Percentiles rank a stretch among this genome's conserved stretches.
These are phyloP conservation scores for Brachypodium distachyon DNA, from an alignment of 202 grass and related monocot genomes.

Conservation along the genomic window DNA sequence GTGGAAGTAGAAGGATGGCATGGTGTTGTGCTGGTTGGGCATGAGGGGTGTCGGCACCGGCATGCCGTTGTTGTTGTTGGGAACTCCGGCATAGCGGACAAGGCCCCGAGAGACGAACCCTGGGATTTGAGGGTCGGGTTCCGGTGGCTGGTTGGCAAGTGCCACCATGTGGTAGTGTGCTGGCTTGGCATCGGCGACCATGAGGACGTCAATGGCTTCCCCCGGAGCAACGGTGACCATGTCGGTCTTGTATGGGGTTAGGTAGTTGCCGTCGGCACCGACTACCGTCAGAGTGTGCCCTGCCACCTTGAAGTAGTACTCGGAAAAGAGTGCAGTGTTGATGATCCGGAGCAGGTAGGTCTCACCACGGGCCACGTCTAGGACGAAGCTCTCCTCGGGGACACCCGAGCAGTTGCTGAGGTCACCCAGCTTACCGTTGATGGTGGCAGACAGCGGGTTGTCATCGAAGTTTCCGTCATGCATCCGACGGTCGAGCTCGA, in stretches of 20 bases:
- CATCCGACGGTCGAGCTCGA: constrained; percentile 11
- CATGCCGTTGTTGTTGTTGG: background rate
- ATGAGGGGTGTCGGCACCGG: background rate
- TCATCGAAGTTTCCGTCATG: constrained; percentile 10
- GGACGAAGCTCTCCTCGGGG: background rate
- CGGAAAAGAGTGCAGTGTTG: too few relatives aligned
- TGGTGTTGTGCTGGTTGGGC: constrained; percentile 40
- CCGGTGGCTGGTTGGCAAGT: constrained; percentile 11
- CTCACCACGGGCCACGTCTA: constrained; percentile 23
- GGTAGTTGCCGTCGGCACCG: constrained; percentile 37
- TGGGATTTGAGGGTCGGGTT: constrained; percentile 8
- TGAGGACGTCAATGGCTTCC: constrained; percentile 36
- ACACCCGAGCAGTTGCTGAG: constrained; percentile 28
- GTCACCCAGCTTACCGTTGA: constrained; percentile 60
- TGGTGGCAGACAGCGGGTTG: constrained; percentile 23
- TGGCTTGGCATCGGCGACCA: constrained; percentile 12
- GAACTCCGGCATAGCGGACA: constrained; percentile 23
- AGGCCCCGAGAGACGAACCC: constrained; percentile 5
- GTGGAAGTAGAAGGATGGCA: constrained; percentile 20
- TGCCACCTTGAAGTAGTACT: too few relatives aligned
- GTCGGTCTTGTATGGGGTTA: constrained; percentile 24
- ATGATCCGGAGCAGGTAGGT: constrained; percentile 38
- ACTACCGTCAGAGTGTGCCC: constrained; percentile 51
- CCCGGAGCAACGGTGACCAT: constrained; percentile 21
- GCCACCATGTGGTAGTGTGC: constrained; percentile 37